Percentiles rank a stretch among this genome's conserved stretches.
These are phyloP conservation scores for Russula dissimulans DNA, from an alignment of 768 basidiomycete species.

Conservation along the genomic window DNA sequence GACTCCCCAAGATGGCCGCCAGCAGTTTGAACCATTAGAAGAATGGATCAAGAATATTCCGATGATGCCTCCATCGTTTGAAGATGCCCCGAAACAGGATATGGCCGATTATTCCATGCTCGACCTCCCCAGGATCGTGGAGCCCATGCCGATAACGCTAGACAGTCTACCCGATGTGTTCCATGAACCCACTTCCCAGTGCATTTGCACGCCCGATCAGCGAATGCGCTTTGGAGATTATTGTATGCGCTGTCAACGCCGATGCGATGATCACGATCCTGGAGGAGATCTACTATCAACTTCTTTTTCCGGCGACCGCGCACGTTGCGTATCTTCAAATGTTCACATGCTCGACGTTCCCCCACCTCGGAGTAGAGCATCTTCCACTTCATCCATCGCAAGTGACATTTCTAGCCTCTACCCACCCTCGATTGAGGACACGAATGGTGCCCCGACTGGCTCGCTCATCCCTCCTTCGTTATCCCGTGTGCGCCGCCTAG, in stretches of 20 bases:
- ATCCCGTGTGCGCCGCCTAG: slow-evolving; percentile 10
- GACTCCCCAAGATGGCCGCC: slow-evolving; percentile 15
- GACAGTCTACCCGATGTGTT: slow-evolving; percentile 24
- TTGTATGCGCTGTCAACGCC: slow-evolving; percentile 16
- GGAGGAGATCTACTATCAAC: slow-evolving; percentile 6
- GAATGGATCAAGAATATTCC: slow-evolving; percentile 19
- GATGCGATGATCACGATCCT: slow-evolving; percentile 8
- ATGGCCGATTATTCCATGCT: background rate
- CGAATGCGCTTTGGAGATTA: slow-evolving; percentile 6
- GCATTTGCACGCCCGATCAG: slow-evolving; percentile 3
- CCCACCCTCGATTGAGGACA: slow-evolving; percentile 12
- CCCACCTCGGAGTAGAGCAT: slow-evolving; percentile 16
- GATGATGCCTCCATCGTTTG: slow-evolving; percentile 7
- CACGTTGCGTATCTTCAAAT: background rate
- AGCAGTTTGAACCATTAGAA: slow-evolving; percentile 17
- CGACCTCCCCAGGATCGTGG: slow-evolving; percentile 12
- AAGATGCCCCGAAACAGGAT: slow-evolving; percentile 1
- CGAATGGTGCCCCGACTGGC: background rate
- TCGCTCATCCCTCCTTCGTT: slow-evolving; percentile 9
- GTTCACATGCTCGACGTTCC: slow-evolving; percentile 9
- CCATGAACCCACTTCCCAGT: slow-evolving; percentile 20
- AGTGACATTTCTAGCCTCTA: slow-evolving; percentile 16
- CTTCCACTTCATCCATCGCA: slow-evolving; percentile 16
- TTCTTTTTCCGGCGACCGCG: background rate
- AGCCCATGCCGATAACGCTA: slow-evolving; percentile 11